These are phyloP conservation scores for Steccherinum ochraceum DNA, from an alignment of 768 basidiomycete genomes.

Conservation along the genomic window DNA sequence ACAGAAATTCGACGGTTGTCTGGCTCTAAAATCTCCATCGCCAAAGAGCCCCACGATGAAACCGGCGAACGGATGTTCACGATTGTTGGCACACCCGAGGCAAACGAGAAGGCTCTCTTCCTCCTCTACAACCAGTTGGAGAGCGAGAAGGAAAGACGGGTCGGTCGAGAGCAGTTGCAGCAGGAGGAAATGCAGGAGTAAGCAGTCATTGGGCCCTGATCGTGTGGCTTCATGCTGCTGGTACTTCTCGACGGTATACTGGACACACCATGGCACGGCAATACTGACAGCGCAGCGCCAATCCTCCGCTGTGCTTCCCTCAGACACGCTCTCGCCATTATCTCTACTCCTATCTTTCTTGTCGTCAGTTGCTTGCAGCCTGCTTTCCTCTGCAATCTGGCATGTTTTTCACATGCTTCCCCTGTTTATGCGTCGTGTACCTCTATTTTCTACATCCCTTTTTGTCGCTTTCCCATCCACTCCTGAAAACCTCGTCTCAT, in stretches of 20 bases:
- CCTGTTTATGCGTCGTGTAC: not conserved
- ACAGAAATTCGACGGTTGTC: constrained; percentile 98
- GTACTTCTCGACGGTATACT: not conserved
- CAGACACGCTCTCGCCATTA: not conserved
- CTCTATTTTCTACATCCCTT: too few relatives aligned
- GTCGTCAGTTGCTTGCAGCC: not conserved
- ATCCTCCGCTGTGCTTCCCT: not conserved
- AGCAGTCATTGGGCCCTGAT: not conserved
- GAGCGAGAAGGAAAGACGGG: constrained; percentile 92
- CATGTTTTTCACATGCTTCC: not conserved
- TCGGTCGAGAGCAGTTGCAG: constrained; percentile 77
- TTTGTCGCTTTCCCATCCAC: too few relatives aligned
- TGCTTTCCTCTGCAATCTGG: not conserved
- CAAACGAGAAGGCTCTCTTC: constrained; percentile 97
- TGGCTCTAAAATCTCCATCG: constrained; percentile 97
- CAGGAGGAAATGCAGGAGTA: constrained; percentile 47
- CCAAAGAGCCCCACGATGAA: constrained; percentile 98
- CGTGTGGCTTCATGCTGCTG: not conserved
- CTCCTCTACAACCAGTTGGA: constrained; percentile 95
- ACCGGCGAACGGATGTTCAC: constrained; percentile 99
- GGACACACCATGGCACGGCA: constrained; percentile 4
- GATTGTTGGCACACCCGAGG: constrained; percentile 92
- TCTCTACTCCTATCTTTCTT: not conserved
- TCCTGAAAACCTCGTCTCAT: not conserved
- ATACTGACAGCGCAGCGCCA: not conserved